Evolutionary conservation across 202 grass and related monocot species (phyloP).

Genomic region (Digitaria exilis): DNA sequence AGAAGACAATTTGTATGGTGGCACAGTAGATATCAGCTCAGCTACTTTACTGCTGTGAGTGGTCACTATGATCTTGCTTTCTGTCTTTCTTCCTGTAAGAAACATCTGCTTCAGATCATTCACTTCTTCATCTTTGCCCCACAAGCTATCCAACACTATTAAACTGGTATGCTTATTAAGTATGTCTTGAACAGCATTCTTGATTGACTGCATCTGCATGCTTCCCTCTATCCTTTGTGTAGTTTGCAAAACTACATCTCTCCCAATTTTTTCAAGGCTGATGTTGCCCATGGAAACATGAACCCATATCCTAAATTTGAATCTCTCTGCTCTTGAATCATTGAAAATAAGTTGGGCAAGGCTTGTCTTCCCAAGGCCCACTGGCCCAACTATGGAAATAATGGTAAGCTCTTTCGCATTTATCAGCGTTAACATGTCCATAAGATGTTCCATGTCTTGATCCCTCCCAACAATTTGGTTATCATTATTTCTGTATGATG

Average conservation of each 20-base stretch:
- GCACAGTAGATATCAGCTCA: conserved; percentile 28
- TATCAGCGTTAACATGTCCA: conserved; percentile 27
- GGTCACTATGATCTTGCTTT: conserved; percentile 56
- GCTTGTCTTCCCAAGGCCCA: conserved; percentile 57
- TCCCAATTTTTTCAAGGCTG: conserved; percentile 49
- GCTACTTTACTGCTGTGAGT: conserved; percentile 52
- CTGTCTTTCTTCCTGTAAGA: conserved; percentile 36
- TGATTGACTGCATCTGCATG: conserved; percentile 51
- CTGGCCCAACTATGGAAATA: conserved; percentile 48
- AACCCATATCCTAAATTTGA: conserved; percentile 58
- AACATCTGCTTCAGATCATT: conserved; percentile 48
- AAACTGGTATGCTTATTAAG: conserved; percentile 43
- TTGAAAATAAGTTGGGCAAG: conserved; percentile 51
- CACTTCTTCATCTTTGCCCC: conserved; percentile 47
- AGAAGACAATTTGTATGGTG: conserved; percentile 24
- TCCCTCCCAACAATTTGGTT: conserved; percentile 39
- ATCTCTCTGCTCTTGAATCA: conserved; percentile 35
- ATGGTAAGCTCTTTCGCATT: conserved; percentile 39
- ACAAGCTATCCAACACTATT: conserved; percentile 59
- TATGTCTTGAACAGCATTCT: conserved; percentile 42
- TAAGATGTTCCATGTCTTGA: conserved; percentile 30
- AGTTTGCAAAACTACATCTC: conserved; percentile 46
- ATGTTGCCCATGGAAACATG: conserved; percentile 57
- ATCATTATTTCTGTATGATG: conserved; percentile 44
- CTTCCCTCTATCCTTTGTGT: conserved; percentile 38